Conservation (phyloP, 2,329 filamentous ascomycete species). For the Trichoderma arundinaceum region DNA sequence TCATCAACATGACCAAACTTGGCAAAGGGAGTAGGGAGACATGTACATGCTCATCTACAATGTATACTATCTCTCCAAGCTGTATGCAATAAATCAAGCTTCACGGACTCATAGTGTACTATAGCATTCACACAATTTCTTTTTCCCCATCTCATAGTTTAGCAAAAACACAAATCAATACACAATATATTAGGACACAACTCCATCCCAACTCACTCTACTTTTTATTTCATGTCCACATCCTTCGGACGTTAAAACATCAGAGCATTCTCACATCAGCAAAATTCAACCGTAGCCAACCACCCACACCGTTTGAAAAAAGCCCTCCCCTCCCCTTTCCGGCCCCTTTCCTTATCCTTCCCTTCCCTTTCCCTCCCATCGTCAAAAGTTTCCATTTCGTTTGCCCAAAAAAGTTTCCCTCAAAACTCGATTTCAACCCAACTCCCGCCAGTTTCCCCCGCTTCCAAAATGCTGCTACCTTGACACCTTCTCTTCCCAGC, state of each 20-base stretch:
- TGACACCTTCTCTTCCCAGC: slow-evolving; percentile 22
- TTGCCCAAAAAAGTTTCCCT: slow-evolving; percentile 17
- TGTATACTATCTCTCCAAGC: neutral
- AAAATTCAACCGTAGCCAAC: slow-evolving; percentile 25
- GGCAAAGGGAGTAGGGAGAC: neutral
- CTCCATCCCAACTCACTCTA: slow-evolving; percentile 20
- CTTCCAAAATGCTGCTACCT: slow-evolving; percentile 28
- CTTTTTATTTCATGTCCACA: slow-evolving; percentile 25
- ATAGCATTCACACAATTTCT: neutral
- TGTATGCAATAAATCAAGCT: neutral
- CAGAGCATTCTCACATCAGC: slow-evolving; percentile 27
- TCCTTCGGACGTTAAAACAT: slow-evolving; percentile 19
- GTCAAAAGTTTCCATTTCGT: slow-evolving; percentile 18
- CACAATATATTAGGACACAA: slow-evolving; percentile 24
- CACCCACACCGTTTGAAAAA: neutral
- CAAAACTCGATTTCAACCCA: slow-evolving; percentile 15
- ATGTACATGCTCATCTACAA: neutral
- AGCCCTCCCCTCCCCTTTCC: neutral
- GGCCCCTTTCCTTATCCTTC: neutral
- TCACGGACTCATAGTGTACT: neutral
- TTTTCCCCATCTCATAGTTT: neutral
- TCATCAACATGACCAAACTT: neutral
- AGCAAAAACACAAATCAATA: slow-evolving; percentile 4
- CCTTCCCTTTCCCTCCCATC: neutral
- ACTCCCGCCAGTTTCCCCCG: slow-evolving; percentile 27